Percentiles rank a stretch among this genome's conserved stretches.
phyloP scores from a whole-genome alignment of 2,329 filamentous ascomycete species.

The Talaromyces verruculosus region DNA sequence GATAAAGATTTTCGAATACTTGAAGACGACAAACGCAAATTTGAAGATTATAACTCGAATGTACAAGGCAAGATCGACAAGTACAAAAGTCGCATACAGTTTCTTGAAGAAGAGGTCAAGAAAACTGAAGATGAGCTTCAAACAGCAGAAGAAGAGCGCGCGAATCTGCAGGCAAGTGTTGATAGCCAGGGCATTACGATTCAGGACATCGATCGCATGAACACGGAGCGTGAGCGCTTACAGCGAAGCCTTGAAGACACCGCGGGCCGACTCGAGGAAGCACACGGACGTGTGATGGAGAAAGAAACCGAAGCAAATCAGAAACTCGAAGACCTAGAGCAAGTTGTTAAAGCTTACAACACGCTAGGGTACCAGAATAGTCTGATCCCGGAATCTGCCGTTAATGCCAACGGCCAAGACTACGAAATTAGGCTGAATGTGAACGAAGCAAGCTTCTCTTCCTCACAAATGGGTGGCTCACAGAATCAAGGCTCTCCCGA shows the following conservation, averaged over 20 bases:
- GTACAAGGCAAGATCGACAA: constrained; percentile 85
- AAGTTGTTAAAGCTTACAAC: constrained; percentile 87
- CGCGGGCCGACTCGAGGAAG: constrained; percentile 74
- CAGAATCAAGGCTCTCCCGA: constrained; percentile 52
- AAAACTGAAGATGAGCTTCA: constrained; percentile 73
- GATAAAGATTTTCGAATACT: constrained; percentile 91
- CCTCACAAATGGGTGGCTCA: constrained; percentile 55
- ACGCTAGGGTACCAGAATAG: constrained; percentile 90
- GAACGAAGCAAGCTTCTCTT: constrained; percentile 75
- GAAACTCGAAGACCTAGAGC: constrained; percentile 89
- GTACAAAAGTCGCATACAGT: constrained; percentile 75
- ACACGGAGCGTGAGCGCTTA: constrained; percentile 87
- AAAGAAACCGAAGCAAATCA: constrained; percentile 83
- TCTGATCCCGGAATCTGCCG: constrained; percentile 78
- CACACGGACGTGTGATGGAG: constrained; percentile 77
- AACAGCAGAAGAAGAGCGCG: constrained; percentile 79
- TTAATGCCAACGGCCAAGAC: constrained; percentile 79
- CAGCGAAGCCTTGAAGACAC: constrained; percentile 82
- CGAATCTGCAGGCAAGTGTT: constrained; percentile 76
- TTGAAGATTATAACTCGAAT: constrained; percentile 87
- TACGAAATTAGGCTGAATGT: constrained; percentile 85
- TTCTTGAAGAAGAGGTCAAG: constrained; percentile 82
- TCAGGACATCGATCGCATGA: constrained; percentile 99
- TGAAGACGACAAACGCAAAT: constrained; percentile 91
- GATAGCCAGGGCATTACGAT: constrained; percentile 94